Conservation (phyloP, 2,329 filamentous ascomycete genomes). For the Podosphaera leucotricha region DNA sequence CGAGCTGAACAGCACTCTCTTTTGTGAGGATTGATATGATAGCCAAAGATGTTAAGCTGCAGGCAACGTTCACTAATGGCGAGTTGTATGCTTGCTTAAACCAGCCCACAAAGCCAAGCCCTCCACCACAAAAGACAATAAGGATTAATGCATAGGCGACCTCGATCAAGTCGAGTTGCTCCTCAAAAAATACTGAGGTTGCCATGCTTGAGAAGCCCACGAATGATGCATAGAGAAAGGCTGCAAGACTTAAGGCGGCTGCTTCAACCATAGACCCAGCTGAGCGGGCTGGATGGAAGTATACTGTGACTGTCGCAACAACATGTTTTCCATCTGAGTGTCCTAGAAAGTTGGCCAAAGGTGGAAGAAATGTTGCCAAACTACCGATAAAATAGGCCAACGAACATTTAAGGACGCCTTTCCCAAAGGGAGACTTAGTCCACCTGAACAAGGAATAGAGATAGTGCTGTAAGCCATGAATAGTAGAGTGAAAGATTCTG, state of each 20-base stretch:
- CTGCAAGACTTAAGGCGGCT: slow-evolving; percentile 48
- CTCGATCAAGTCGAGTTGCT: slow-evolving; percentile 36
- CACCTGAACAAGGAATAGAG: slow-evolving; percentile 28
- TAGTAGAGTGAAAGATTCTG: slow-evolving; percentile 15
- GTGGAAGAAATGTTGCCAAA: slow-evolving; percentile 59
- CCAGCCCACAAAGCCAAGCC: slow-evolving; percentile 73
- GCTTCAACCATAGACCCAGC: slow-evolving; percentile 80
- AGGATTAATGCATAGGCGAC: slow-evolving; percentile 62
- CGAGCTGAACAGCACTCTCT: slow-evolving; percentile 66
- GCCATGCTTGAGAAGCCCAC: slow-evolving; percentile 70
- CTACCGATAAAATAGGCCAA: slow-evolving; percentile 73
- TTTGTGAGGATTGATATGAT: slow-evolving; percentile 81
- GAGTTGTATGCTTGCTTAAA: slow-evolving; percentile 58
- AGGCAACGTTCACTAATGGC: slow-evolving; percentile 62
- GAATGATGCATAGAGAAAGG: slow-evolving; percentile 55
- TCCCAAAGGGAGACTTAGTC: slow-evolving; percentile 46
- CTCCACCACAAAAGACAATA: slow-evolving; percentile 63
- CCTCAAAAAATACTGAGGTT: slow-evolving; percentile 58
- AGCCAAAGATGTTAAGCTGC: slow-evolving; percentile 65
- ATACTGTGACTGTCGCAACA: slow-evolving; percentile 80
- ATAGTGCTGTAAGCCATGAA: slow-evolving; percentile 3
- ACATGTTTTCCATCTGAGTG: slow-evolving; percentile 79
- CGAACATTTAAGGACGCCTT: slow-evolving; percentile 72
- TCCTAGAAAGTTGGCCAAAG: slow-evolving; percentile 52
- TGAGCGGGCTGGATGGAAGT: slow-evolving; percentile 76